These are phyloP conservation scores for Sclerotinia minor DNA, from an alignment of 2,329 filamentous ascomycete species.

Conservation along the genomic window DNA sequence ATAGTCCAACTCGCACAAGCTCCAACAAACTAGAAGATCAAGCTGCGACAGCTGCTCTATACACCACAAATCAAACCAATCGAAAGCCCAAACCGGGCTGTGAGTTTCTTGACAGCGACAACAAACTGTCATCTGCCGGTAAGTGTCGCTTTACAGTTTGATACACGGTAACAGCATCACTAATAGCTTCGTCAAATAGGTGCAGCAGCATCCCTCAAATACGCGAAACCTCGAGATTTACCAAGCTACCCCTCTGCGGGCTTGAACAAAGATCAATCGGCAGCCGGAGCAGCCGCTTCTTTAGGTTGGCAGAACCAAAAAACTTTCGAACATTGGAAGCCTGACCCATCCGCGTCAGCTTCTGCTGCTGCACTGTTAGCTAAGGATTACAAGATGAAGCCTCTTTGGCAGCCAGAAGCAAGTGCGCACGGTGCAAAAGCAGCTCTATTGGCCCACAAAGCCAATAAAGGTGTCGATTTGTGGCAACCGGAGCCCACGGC, in stretches of 20 bases:
- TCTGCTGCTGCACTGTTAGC: slow-evolving; percentile 59
- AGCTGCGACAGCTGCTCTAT: slow-evolving; percentile 62
- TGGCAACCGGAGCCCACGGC: slow-evolving; percentile 50
- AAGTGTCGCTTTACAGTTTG: slow-evolving; percentile 37
- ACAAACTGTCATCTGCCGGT: slow-evolving; percentile 59
- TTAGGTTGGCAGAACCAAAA: slow-evolving; percentile 72
- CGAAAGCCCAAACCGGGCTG: slow-evolving; percentile 24
- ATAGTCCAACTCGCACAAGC: slow-evolving; percentile 25
- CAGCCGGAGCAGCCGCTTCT: slow-evolving; percentile 72
- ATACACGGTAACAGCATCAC: neutral
- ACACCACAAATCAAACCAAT: slow-evolving; percentile 48
- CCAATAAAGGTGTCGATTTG: slow-evolving; percentile 52
- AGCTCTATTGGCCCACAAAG: slow-evolving; percentile 64
- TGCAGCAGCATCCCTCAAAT: slow-evolving; percentile 63
- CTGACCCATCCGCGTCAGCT: slow-evolving; percentile 60
- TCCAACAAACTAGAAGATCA: slow-evolving; percentile 44
- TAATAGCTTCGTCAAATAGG: slow-evolving; percentile 45
- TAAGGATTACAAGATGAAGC: slow-evolving; percentile 55
- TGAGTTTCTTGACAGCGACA: slow-evolving; percentile 49
- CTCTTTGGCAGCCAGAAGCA: slow-evolving; percentile 62
- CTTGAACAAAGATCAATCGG: slow-evolving; percentile 54
- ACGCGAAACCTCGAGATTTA: slow-evolving; percentile 70
- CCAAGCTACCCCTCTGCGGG: slow-evolving; percentile 73
- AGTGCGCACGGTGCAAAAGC: slow-evolving; percentile 71
- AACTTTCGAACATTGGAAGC: slow-evolving; percentile 65